phyloP scores from a whole-genome alignment of 2,329 filamentous ascomycete species.

The Lachnellula suecica region DNA sequence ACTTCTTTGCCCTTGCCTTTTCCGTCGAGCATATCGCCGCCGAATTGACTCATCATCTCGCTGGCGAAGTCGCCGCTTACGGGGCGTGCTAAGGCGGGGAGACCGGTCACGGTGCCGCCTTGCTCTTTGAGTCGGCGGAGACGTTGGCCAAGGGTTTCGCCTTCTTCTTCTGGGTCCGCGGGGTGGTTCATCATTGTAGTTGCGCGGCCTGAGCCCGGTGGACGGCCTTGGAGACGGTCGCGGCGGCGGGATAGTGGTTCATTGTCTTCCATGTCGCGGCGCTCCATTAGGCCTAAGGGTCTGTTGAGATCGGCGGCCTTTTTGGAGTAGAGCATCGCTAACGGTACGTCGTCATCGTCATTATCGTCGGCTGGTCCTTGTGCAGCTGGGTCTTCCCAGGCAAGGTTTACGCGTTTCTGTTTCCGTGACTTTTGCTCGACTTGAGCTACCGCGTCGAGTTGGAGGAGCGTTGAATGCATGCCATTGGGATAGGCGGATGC shows the following conservation, averaged over 20 bases:
- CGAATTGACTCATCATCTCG: slow-evolving; percentile 68
- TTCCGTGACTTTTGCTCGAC: slow-evolving; percentile 74
- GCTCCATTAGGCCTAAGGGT: slow-evolving; percentile 75
- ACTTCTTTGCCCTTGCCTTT: slow-evolving; percentile 35
- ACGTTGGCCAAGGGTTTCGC: slow-evolving; percentile 67
- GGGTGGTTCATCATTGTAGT: slow-evolving; percentile 31
- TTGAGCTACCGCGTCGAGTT: slow-evolving; percentile 88
- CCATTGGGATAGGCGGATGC: slow-evolving; percentile 65
- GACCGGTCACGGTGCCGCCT: slow-evolving; percentile 38
- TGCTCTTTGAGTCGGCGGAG: slow-evolving; percentile 60
- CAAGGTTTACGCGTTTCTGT: slow-evolving; percentile 76
- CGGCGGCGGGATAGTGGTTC: slow-evolving; percentile 58
- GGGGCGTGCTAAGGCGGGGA: slow-evolving; percentile 42
- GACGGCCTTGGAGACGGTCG: slow-evolving; percentile 29
- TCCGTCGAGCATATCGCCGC: slow-evolving; percentile 38
- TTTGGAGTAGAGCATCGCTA: slow-evolving; percentile 75
- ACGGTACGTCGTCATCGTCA: slow-evolving; percentile 82
- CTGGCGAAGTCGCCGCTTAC: slow-evolving; percentile 66
- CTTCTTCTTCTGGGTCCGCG: slow-evolving; percentile 42
- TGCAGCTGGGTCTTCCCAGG: slow-evolving; percentile 74
- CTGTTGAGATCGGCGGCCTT: slow-evolving; percentile 51
- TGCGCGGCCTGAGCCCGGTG: slow-evolving; percentile 21
- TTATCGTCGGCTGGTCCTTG: slow-evolving; percentile 45
- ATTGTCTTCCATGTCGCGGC: slow-evolving; percentile 84
- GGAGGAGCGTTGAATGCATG: slow-evolving; percentile 86